These are phyloP conservation scores for Candida ortonii DNA, from an alignment of 805 yeast genomes.

Conservation along the genomic window DNA sequence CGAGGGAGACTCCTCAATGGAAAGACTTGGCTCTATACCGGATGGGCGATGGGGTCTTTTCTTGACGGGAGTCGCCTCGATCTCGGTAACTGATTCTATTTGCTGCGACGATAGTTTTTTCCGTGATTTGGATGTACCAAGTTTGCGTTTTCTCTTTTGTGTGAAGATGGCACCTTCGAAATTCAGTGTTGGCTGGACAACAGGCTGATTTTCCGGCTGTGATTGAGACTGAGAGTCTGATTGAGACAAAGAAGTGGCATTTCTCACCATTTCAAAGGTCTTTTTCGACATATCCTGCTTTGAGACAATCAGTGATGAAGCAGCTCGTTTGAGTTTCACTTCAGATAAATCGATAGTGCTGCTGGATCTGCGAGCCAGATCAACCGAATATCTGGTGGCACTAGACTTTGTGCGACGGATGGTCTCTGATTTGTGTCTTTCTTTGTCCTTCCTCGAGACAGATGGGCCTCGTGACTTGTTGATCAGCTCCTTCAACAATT, in stretches of 20 bases:
- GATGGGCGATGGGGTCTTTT: constrained; percentile 1
- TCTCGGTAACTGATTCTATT: constrained; percentile 23
- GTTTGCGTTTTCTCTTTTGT: constrained; percentile 18
- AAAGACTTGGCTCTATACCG: constrained; percentile 6
- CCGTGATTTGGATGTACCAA: constrained; percentile 6
- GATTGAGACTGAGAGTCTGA: constrained; percentile 10
- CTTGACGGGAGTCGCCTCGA: constrained; percentile 31
- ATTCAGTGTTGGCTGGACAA: background rate
- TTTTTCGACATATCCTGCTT: constrained; percentile 27
- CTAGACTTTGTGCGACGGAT: background rate
- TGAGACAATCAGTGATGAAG: constrained; percentile 23
- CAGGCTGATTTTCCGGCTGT: constrained; percentile 3
- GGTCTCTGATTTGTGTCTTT: constrained; percentile 5
- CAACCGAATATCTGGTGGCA: constrained; percentile 1
- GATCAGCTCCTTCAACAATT: constrained; percentile 27
- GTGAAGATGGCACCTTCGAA: constrained; percentile 18
- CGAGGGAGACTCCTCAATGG: constrained; percentile 24
- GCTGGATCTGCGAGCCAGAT: constrained; percentile 1
- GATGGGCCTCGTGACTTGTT: constrained; percentile 32
- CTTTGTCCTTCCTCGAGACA: constrained; percentile 7
- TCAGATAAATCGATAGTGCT: constrained; percentile 15
- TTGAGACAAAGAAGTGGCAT: constrained; percentile 21
- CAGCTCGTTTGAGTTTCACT: constrained; percentile 22
- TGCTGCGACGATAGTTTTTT: background rate
- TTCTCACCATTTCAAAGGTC: constrained; percentile 33